phyloP scores from a whole-genome alignment of 345 rosid species.

The Durio zibethinus region DNA sequence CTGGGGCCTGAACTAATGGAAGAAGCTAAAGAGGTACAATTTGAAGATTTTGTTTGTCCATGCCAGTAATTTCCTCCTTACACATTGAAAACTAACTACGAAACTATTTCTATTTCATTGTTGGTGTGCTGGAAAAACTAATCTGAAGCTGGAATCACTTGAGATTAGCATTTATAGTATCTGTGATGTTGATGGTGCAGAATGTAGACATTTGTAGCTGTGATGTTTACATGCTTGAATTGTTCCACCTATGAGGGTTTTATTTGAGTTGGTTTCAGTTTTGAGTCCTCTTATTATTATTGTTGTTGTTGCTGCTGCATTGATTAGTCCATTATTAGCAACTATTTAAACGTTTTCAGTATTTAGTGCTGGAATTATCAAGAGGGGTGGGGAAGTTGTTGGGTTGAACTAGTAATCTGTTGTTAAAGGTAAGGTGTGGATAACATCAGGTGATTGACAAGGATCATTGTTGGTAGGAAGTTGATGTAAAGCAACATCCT shows the following conservation, averaged over 20 bases:
- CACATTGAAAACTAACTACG: neutral
- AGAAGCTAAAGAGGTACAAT: conserved; percentile 84
- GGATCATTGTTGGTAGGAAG: neutral
- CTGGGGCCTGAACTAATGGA: conserved; percentile 91
- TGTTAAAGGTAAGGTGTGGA: neutral
- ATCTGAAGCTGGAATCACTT: neutral
- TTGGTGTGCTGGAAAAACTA: too few species aligned
- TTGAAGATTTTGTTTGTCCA: neutral
- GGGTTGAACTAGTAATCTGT: neutral
- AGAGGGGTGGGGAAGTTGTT: neutral
- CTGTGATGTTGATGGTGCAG: neutral
- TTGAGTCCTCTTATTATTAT: neutral
- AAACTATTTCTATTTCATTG: neutral
- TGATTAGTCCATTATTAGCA: neutral
- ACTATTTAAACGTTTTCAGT: neutral
- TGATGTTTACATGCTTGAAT: neutral
- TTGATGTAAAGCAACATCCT: neutral
- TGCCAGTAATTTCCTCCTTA: neutral
- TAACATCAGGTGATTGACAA: neutral
- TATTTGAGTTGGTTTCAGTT: neutral
- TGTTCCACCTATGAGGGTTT: neutral
- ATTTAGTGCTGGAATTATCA: neutral
- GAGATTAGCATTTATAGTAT: neutral
- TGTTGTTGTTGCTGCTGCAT: neutral
- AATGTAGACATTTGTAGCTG: neutral